Percentiles rank a stretch among this genome's conserved stretches.
Evolutionary conservation across 495 filamentous ascomycete genomes (phyloP).

Genomic region (Neohortaea acidophila): DNA sequence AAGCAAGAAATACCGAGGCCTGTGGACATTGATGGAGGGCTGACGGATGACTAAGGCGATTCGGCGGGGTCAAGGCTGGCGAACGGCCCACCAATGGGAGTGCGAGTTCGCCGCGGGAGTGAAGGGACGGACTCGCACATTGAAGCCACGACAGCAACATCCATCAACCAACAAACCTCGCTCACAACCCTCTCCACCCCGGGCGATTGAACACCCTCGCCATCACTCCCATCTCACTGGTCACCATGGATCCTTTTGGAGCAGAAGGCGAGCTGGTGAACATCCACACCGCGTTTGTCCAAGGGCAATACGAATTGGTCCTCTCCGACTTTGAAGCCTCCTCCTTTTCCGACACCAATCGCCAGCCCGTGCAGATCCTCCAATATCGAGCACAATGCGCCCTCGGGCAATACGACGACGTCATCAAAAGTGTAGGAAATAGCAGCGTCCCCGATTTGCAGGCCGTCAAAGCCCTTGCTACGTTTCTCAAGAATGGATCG

Average conservation of each 20-base stretch:
- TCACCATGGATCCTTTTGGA: constrained; percentile 89
- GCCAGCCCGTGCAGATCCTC: constrained; percentile 61
- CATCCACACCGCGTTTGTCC: constrained; percentile 89
- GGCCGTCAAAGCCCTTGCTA: constrained; percentile 64
- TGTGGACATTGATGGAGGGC: too few species aligned
- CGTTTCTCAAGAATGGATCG: constrained; percentile 36
- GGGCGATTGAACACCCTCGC: too few species aligned
- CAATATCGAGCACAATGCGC: constrained; percentile 69
- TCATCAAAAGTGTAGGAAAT: constrained; percentile 48
- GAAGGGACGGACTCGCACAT: not conserved
- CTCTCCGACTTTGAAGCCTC: constrained; percentile 59
- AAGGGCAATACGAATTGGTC: constrained; percentile 72
- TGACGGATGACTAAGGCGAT: too few species aligned
- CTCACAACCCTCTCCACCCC: too few species aligned
- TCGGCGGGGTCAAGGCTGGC: too few species aligned
- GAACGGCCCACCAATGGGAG: too few species aligned
- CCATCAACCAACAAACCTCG: too few species aligned
- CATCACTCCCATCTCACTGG: too few species aligned
- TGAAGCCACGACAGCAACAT: too few species aligned
- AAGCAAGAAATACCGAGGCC: too few species aligned
- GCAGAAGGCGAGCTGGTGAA: constrained; percentile 91
- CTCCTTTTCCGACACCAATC: constrained; percentile 60
- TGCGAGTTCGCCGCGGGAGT: not conserved
- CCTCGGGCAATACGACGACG: constrained; percentile 57
- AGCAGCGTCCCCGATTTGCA: constrained; percentile 57